Percentiles rank a stretch among this genome's conserved stretches.
These are phyloP conservation scores for Wickerhamomyces bovis DNA, from an alignment of 805 yeast species.

Conservation along the genomic window DNA sequence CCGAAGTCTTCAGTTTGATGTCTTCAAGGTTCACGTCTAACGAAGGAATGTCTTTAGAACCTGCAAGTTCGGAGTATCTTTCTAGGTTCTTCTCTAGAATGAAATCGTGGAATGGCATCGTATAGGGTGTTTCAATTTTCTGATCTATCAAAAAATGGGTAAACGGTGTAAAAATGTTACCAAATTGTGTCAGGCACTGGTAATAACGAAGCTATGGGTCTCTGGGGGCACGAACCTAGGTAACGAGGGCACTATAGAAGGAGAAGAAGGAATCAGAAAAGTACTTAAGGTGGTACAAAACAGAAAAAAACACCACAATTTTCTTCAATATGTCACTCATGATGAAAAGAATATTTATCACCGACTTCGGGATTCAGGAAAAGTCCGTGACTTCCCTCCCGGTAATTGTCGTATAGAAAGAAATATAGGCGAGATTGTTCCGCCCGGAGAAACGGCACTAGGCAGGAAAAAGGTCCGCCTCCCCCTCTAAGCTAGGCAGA, in stretches of 20 bases:
- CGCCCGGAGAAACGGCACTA: no score
- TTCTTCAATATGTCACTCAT: not conserved
- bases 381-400: not conserved
- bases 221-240: not conserved
- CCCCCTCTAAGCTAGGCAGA: no score
- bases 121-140: no score
- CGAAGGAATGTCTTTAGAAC: not conserved
- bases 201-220: not conserved
- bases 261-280: not conserved
- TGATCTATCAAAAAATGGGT: not conserved
- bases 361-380: not conserved
- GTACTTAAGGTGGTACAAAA: not conserved
- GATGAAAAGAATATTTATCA: no score
- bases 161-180: not conserved
- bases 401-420: not conserved
- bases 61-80: slow-evolving; percentile 6
- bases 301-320: no score
- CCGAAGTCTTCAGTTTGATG: not conserved
- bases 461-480: no score
- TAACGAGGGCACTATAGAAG: not conserved
- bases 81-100: slow-evolving; percentile 17
- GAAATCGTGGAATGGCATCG: slow-evolving; percentile 19
- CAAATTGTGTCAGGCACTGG: not conserved
- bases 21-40: not conserved
- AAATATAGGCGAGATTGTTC: no score